phyloP scores from a whole-genome alignment of 345 rosid species.

The Eutrema heterophyllum region DNA sequence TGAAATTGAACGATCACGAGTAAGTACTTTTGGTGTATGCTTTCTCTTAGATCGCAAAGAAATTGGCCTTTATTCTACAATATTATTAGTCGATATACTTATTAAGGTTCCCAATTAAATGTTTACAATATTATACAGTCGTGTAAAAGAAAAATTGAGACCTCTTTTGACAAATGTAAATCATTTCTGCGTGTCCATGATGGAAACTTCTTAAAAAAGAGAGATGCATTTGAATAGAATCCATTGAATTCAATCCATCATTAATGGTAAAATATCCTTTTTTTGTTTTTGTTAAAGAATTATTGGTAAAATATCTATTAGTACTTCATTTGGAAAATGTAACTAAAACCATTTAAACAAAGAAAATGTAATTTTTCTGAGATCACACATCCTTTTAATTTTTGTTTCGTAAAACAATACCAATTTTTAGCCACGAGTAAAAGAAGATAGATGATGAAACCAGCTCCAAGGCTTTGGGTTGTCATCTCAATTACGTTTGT shows the following conservation, averaged over 20 bases:
- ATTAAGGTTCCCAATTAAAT: not conserved
- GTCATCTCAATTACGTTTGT: constrained; percentile 5
- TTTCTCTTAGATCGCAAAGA: not conserved
- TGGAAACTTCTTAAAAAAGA: not conserved
- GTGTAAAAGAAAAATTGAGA: not conserved
- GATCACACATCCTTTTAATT: not conserved
- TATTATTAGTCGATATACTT: not conserved
- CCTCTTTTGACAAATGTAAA: not conserved
- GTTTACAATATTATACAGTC: too few relatives aligned
- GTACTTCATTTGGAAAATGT: not conserved
- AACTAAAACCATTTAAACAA: not conserved
- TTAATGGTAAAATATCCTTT: constrained; percentile 3
- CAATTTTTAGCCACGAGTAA: not conserved
- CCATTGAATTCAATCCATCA: not conserved
- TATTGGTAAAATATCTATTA: constrained; percentile 3
- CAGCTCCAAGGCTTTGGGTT: constrained; percentile 12
- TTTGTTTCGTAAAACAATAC: not conserved
- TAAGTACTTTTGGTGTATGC: not conserved
- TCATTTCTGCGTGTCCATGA: not conserved
- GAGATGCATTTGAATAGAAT: not conserved
- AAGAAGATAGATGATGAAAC: constrained; percentile 19
- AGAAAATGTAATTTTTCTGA: not conserved
- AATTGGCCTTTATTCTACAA: not conserved
- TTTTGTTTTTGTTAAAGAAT: not conserved
- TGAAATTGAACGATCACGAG: not conserved